Evolutionary conservation across 2,329 filamentous ascomycete genomes (phyloP), one percentile per base, ranked within the genome.

Genomic region (Trichoderma atrobrunneum): DNA sequence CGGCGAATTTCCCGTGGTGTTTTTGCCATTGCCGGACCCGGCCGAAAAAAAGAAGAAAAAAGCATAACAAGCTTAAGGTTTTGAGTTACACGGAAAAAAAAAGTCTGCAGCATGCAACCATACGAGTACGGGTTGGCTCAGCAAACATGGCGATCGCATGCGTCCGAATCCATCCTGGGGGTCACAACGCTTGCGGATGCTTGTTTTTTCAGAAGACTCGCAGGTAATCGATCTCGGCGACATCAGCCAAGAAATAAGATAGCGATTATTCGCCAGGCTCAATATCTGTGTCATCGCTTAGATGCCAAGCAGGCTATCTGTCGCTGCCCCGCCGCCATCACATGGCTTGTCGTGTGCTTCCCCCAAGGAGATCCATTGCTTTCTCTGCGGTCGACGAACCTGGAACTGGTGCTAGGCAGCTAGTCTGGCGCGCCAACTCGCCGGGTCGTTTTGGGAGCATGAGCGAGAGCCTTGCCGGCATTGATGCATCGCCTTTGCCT

Each of bases 21-120:
- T 39, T 63, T 28, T 57, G 59, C 57, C 30, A 21, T 59, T 16
- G 34, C 51, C 68, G 68, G 59, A 21, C 60, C 32, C 68, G 59
- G 68, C 30, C 62, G 34, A 54, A 54, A 39, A 56, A 67, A 36
- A 16, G 43, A 12, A 54, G 48, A 54, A 51, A 67, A 24, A 70
- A 70, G 66, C 66, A 69, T 61, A 69, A 70, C 39, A 28, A 62
- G 67, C 28, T 70, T 72, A 57, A 72, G 62, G 39, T 67, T 66
- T 36, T 32, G 43, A 32, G 48, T 43, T 64, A 57, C 59, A 48
- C 28, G 67, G 54, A 21, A 32, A 57, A 67, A 54, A 57, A 39
- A 60, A 51, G 14, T 18, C 11, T 30, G 34, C 39, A 7, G 28
- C 21, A n/a, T 48, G 66, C 56, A 61, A 28, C 66, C 34, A 18